Percentiles rank a stretch among this genome's conserved stretches.
Evolutionary conservation across 1,284 basidiomycete genomes (phyloP).

Genomic region (Malassezia caprae): DNA sequence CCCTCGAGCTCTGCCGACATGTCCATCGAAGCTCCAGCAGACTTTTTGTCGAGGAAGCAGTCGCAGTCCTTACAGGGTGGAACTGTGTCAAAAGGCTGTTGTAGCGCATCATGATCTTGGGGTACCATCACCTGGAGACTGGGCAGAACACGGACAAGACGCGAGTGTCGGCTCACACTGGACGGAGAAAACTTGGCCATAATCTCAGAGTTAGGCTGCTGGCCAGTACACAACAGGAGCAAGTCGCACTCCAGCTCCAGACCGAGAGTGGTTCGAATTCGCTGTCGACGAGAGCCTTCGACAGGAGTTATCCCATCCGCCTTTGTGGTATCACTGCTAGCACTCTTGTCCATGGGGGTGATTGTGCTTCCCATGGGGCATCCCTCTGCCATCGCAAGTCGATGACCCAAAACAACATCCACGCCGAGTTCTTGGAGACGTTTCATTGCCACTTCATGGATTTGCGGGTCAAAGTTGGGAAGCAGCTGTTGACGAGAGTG

Average conservation of each 20-base stretch:
- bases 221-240: conserved; percentile 44
- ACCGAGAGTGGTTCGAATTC: conserved; percentile 40
- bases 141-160: conserved; percentile 34
- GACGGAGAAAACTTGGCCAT: conserved; percentile 36
- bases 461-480: conserved; percentile 41
- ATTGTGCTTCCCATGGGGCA: conserved; percentile 39
- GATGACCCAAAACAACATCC: conserved; percentile 41
- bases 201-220: conserved; percentile 42
- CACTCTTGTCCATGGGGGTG: conserved; percentile 1
- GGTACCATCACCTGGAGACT: conserved; percentile 40
- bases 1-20: conserved; percentile 4
- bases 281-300: conserved; percentile 1
- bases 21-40: conserved; percentile 12
- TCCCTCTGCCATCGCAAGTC: conserved; percentile 38
- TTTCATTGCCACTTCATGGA: conserved; percentile 36
- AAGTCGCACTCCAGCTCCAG: conserved; percentile 39
- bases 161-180: conserved; percentile 34
- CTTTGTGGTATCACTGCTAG: conserved; percentile 3
- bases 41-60: conserved; percentile 46
- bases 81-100: conserved; percentile 30
- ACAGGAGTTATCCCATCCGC: conserved; percentile 4
- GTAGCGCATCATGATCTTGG: conserved; percentile 28
- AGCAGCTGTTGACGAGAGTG: conserved; percentile 42
- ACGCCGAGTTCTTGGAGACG: conserved; percentile 38
- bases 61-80: conserved; percentile 46